These are phyloP conservation scores for Penicillium glabrum DNA, from an alignment of 2,329 filamentous ascomycete species.

Conservation along the genomic window DNA sequence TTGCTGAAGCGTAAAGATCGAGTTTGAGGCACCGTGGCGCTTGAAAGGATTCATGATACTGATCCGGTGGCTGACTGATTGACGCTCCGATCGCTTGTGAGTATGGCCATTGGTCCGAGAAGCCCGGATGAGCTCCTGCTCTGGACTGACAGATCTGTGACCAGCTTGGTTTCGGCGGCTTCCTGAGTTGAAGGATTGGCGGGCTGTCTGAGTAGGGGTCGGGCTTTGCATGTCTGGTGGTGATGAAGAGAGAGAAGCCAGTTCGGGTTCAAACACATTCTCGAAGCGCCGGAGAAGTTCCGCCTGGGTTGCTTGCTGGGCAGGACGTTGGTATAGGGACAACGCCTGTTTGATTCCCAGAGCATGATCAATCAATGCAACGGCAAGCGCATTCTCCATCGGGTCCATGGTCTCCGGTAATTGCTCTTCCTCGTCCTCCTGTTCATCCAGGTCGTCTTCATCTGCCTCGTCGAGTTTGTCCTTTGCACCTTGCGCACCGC, in stretches of 20 bases:
- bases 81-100: conserved; percentile 36
- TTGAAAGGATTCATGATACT: conserved; percentile 47
- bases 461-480: conserved; percentile 44
- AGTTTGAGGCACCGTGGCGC: conserved; percentile 38
- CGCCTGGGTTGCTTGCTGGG: conserved; percentile 49
- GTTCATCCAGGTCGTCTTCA: conserved; percentile 43
- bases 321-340: conserved; percentile 62
- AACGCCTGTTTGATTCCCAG: conserved; percentile 83
- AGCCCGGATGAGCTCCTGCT: conserved; percentile 36
- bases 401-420: conserved; percentile 50
- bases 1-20: conserved; percentile 36
- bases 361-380: conserved; percentile 85
- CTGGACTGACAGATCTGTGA: conserved; percentile 34
- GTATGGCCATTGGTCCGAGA: conserved; percentile 30
- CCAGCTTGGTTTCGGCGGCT: conserved; percentile 22
- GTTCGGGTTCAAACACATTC: conserved; percentile 59
- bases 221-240: conserved; percentile 13
- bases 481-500: conserved; percentile 44
- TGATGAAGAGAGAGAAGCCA: conserved; percentile 58
- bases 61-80: conserved; percentile 41
- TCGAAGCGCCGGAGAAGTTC: conserved; percentile 42
- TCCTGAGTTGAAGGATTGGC: conserved; percentile 30
- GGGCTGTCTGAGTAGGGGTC: conserved; percentile 47
- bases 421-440: conserved; percentile 52
- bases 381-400: conserved; percentile 76